These are phyloP conservation scores for Graphium sp. DNA, from an alignment of 2,329 filamentous ascomycete species.

Conservation along the genomic window DNA sequence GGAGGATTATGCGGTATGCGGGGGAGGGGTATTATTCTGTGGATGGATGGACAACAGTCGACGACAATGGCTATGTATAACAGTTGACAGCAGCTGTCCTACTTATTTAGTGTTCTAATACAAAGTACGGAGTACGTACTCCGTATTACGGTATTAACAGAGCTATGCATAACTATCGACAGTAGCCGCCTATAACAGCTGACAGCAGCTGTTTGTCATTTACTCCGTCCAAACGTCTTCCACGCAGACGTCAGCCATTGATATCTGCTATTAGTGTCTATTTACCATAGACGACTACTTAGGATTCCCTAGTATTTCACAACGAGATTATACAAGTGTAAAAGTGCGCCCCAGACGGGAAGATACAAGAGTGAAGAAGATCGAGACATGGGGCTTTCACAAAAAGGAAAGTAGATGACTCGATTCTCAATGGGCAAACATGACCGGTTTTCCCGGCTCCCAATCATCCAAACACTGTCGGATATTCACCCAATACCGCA, in stretches of 20 bases:
- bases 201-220: not conserved
- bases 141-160: not conserved
- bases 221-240: no score
- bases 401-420: not conserved
- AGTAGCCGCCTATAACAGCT: not conserved
- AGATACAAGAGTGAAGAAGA: not conserved
- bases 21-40: not conserved
- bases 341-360: no score
- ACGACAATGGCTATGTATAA: not conserved
- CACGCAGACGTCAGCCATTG: not conserved
- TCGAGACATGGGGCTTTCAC: no score
- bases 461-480: conserved; percentile 64
- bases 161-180: not conserved
- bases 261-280: not conserved
- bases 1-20: not conserved
- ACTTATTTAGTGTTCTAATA: not conserved
- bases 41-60: not conserved
- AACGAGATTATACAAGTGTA: no score
- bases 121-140: no score
- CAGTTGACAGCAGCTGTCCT: not conserved
- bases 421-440: conserved; percentile 27
- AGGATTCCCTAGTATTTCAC: not conserved
- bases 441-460: conserved; percentile 56
- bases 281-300: not conserved
- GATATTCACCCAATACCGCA: conserved; percentile 88